Evolutionary conservation across 2,329 filamentous ascomycete genomes (phyloP), one percentile per base, ranked within the genome.

Genomic region (Monilinia fructigena): DNA sequence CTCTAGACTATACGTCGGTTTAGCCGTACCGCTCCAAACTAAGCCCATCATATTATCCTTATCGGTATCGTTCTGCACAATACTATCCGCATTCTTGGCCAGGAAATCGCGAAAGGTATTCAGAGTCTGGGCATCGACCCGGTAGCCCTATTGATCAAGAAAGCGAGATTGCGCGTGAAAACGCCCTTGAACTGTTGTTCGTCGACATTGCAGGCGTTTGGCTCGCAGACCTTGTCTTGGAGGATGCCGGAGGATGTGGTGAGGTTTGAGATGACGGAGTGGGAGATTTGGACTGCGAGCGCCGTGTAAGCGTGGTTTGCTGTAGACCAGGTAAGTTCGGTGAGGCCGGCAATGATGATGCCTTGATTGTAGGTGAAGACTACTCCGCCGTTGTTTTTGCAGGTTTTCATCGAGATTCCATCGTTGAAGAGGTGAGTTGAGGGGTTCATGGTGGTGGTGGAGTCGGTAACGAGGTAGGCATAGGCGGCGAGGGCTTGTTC

Each of bases 161-260:
- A 82, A 45, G 82, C 80, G 26, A 92, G 77, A 73, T 90, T 90
- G 26, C 88, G 82, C 20, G 85, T 81, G 69, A 91, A 90, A 47
- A 91, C 80, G 4, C 89, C 89, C 76, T 92, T 92, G 82, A 92
- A 92, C 72, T 90, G 86, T 45, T 84, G 81, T 1, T 80, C 83
- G 67, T 87, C 83, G 23, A 73, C 75, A 14, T 69, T 59, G 47
- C 74, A 75, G 10, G 78, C 80, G 67, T 78, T 74, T 1, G 82
- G 80, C 70, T 87, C 85, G 70, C 85, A 87, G 6, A 59, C 58
- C 14, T 75, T 69, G 67, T 88, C 85, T 67, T 80, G 80, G 1
- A 88, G 76, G 35, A 87, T 78, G 14, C 81, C 80, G 63, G 81
- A 75, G 0, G 75, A 66, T 68, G 82, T 79, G 4, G 80, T 74